Percentiles rank a stretch among this genome's conserved stretches.
Evolutionary conservation across 305 asterid species (phyloP).

Genomic region (Ajuga reptans): DNA sequence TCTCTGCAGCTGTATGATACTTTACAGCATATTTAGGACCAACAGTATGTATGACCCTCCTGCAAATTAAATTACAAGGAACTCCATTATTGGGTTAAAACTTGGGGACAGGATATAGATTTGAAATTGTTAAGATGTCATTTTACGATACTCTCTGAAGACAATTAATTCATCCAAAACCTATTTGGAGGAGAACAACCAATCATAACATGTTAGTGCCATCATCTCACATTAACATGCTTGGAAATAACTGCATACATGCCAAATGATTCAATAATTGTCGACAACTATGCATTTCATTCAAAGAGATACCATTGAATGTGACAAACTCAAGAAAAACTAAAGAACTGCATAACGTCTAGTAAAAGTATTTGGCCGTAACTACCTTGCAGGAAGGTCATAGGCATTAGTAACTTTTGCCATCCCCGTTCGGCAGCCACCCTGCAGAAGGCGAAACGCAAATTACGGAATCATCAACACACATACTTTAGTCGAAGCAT

Average conservation of each 20-base stretch:
- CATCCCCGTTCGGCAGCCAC: constrained; percentile 95
- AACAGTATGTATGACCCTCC: constrained; percentile 87
- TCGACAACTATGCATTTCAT: too few relatives aligned
- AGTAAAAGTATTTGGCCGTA: constrained; percentile 2
- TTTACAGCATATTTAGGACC: constrained; percentile 90
- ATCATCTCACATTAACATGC: background rate
- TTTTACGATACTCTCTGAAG: constrained; percentile 1
- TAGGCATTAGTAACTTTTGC: constrained; percentile 78
- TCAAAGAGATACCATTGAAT: background rate
- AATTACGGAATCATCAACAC: background rate
- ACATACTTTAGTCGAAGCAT: background rate
- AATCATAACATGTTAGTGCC: background rate
- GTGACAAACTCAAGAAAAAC: background rate
- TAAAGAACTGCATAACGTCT: background rate
- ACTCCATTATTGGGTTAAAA: constrained; percentile 4
- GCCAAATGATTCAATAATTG: background rate
- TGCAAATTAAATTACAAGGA: constrained; percentile 36
- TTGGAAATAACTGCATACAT: background rate
- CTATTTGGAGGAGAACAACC: background rate
- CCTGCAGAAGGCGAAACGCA: constrained; percentile 36
- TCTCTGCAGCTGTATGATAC: constrained; percentile 91
- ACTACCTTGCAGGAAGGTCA: constrained; percentile 86
- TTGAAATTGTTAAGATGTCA: background rate
- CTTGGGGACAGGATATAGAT: background rate
- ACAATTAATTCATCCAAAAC: background rate